phyloP scores from a whole-genome alignment of 2,329 filamentous ascomycete genomes.

The Aschersonia sp. region DNA sequence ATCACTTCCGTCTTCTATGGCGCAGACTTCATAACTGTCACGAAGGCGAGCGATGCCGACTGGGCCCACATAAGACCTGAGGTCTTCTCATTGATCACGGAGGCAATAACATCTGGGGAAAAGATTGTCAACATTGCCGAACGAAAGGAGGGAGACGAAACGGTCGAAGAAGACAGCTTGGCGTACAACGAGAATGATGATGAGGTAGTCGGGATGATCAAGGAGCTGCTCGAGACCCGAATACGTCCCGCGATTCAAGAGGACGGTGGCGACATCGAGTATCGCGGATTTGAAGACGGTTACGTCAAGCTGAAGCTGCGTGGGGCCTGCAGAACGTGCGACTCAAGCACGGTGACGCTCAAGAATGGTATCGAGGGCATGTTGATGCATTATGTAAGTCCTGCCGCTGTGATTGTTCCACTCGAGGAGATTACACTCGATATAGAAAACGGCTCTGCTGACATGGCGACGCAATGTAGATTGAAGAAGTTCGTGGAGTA shows the following conservation, averaged over 20 bases:
- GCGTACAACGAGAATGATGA: slow-evolving; percentile 81
- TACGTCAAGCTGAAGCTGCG: slow-evolving; percentile 76
- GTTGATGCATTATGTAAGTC: slow-evolving; percentile 86
- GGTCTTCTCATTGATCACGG: slow-evolving; percentile 87
- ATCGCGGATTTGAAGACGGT: slow-evolving; percentile 71
- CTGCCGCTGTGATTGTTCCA: neutral
- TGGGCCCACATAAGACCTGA: slow-evolving; percentile 95
- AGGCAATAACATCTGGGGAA: slow-evolving; percentile 74
- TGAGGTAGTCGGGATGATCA: slow-evolving; percentile 96
- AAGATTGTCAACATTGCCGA: slow-evolving; percentile 61
- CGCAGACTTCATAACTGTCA: slow-evolving; percentile 90
- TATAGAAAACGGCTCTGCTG: neutral
- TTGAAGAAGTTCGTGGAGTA: slow-evolving; percentile 89
- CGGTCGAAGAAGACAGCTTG: slow-evolving; percentile 48
- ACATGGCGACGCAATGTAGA: slow-evolving; percentile 34
- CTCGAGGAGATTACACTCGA: neutral
- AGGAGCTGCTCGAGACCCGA: slow-evolving; percentile 87
- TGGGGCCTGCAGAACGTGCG: slow-evolving; percentile 88
- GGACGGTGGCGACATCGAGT: slow-evolving; percentile 95
- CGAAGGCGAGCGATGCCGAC: slow-evolving; percentile 72
- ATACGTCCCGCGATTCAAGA: slow-evolving; percentile 94
- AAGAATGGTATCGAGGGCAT: slow-evolving; percentile 98
- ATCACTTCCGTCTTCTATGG: slow-evolving; percentile 94
- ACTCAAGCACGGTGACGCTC: slow-evolving; percentile 89
- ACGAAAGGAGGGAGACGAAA: slow-evolving; percentile 36